phyloP scores from a whole-genome alignment of 1,139 yeast species.

The Pichia sp. region DNA sequence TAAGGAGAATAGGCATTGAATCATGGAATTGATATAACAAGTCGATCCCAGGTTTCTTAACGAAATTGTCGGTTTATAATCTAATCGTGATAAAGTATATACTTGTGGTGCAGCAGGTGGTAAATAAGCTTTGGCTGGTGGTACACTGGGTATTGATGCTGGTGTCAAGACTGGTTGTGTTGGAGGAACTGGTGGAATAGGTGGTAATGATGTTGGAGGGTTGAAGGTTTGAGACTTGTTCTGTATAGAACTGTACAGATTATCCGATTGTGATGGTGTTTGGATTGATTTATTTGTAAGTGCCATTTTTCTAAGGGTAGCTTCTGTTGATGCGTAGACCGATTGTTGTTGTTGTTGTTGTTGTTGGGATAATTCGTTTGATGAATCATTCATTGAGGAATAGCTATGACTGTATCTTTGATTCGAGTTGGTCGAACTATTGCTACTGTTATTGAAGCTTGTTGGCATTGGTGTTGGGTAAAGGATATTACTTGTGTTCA shows the following conservation, averaged over 20 bases:
- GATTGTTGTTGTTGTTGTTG: not conserved
- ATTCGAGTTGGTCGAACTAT: not conserved
- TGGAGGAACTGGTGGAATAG: conserved; percentile 2
- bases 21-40: conserved; percentile 89
- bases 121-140: no score
- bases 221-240: not conserved
- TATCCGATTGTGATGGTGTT: not conserved
- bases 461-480: not conserved
- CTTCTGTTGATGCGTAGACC: not conserved
- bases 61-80: conserved; percentile 40
- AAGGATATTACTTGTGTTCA: not conserved
- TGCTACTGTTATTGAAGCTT: not conserved
- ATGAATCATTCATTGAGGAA: not conserved
- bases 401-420: conserved; percentile 3
- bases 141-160: not conserved
- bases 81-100: conserved; percentile 9
- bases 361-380: no score
- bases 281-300: not conserved
- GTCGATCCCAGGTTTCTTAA: conserved; percentile 84
- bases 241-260: not conserved
- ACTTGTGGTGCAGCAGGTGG: not conserved
- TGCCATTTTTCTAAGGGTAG: not conserved
- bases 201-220: conserved; percentile 1
- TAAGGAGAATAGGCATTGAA: conserved; percentile 69
- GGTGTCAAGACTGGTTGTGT: not conserved